Evolutionary conservation across 2,329 filamentous ascomycete genomes (phyloP).

Genomic region (Huntiella decipiens): DNA sequence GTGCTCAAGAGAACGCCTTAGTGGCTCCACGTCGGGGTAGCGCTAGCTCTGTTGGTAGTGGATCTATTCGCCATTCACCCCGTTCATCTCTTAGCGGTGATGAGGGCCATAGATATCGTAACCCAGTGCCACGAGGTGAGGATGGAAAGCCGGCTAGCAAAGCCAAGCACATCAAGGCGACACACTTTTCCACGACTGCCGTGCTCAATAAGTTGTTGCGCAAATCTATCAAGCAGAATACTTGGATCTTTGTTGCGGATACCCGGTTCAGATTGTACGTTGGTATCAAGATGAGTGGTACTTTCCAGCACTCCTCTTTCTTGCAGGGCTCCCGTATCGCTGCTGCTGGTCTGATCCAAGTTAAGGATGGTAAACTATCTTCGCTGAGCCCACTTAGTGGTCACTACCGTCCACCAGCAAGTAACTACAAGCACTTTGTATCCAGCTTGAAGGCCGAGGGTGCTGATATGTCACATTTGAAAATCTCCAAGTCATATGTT

Average conservation of each 20-base stretch:
- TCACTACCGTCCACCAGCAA: slow-evolving; percentile 68
- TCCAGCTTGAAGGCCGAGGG: slow-evolving; percentile 50
- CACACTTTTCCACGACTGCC: slow-evolving; percentile 49
- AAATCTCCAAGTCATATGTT: slow-evolving; percentile 64
- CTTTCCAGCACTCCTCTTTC: slow-evolving; percentile 84
- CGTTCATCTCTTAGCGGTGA: slow-evolving; percentile 23
- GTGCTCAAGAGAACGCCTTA: background rate
- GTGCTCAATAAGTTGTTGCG: slow-evolving; percentile 63
- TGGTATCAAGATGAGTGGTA: slow-evolving; percentile 72
- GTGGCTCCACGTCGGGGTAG: slow-evolving; percentile 12
- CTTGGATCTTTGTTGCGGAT: slow-evolving; percentile 87
- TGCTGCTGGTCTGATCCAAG: slow-evolving; percentile 67
- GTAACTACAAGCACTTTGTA: slow-evolving; percentile 70
- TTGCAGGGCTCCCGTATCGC: slow-evolving; percentile 65
- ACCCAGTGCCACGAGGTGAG: slow-evolving; percentile 1
- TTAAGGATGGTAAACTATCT: slow-evolving; percentile 61
- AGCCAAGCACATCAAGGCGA: slow-evolving; percentile 15
- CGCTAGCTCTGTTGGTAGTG: slow-evolving; percentile 16
- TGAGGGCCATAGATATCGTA: slow-evolving; percentile 18
- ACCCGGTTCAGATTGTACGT: slow-evolving; percentile 72
- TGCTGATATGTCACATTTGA: slow-evolving; percentile 62
- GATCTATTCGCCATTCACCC: slow-evolving; percentile 16
- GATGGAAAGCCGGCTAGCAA: slow-evolving; percentile 6
- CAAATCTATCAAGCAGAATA: slow-evolving; percentile 65
- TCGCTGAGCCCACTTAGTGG: slow-evolving; percentile 55